Evolutionary conservation across 768 basidiomycete species (phyloP), one percentile per base, ranked within the genome.

Genomic region (Hypholoma sublateritium): DNA sequence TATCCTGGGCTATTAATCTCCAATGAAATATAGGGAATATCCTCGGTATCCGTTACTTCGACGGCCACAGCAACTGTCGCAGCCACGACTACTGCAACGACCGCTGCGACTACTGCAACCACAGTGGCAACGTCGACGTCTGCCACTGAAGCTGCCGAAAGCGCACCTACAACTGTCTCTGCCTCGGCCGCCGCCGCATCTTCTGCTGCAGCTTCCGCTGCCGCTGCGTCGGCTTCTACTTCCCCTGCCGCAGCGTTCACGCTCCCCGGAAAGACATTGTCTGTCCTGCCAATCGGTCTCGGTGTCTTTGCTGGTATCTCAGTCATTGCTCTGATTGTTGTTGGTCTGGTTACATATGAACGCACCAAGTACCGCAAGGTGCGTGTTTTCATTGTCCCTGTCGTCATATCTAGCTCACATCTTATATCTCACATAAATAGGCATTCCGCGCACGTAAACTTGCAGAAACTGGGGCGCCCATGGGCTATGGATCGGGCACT

Each of bases 311-410:
- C 87, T 45, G 92, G 91, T 60, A 87, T 96, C 57, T 91, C 91
- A 28, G 88, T 88, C 7, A 87, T 95, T 63, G 89, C 88, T 16
- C 69, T 96, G 62, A 84, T 89, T 59, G 85, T 91, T 21, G 89
- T 95, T 56, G 87, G 83, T 50, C 75, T 93, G 69, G 92, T 95
- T 61, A 93, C 91, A 5, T 92, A 87, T 66, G 92, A 95, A 77
- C 83, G 94, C 46, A 85, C 91, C 22, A 89, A 88, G 72, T 92
- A 92, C 68, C 87, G 91, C 76, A 89, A 85, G 80, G 91, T 90
- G 57, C 55, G 81, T 74, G 48, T 50, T 46, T 17, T 50, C 7
- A 13, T 9, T 57, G 11, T 12, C 11, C 14, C 22, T n/a, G 16
- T 41, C 50, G 7, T 14, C 48, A 5, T 24, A 8, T 62, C 55